These are phyloP conservation scores for Lagerstroemia speciosa DNA, from an alignment of 345 rosid genomes.

Conservation along the genomic window DNA sequence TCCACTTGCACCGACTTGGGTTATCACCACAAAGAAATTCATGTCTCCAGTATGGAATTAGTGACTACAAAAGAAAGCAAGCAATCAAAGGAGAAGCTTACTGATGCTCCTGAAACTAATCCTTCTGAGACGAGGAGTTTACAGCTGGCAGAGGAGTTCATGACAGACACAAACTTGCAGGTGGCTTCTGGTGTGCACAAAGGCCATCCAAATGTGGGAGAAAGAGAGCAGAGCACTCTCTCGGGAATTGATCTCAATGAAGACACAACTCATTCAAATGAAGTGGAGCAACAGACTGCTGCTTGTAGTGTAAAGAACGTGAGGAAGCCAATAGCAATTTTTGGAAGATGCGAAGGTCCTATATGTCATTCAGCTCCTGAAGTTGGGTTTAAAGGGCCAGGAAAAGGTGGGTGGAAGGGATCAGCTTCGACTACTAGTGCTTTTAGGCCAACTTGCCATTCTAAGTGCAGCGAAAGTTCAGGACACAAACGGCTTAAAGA, in stretches of 20 bases:
- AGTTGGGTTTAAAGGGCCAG: slow-evolving; percentile 2
- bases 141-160: neutral
- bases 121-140: neutral
- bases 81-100: neutral
- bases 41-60: neutral
- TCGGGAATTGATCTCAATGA: slow-evolving; percentile 1
- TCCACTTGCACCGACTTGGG: slow-evolving; percentile 1
- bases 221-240: neutral
- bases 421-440: slow-evolving; percentile 2
- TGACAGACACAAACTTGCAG: neutral
- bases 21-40: neutral
- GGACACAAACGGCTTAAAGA: neutral
- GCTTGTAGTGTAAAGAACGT: neutral
- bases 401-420: slow-evolving; percentile 4
- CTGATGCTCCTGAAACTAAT: neutral
- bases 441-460: neutral
- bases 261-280: neutral
- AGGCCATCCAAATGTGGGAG: neutral
- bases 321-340: neutral
- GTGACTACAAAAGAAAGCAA: neutral
- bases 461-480: neutral
- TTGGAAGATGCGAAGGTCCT: neutral
- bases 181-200: neutral
- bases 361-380: neutral
- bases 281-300: slow-evolving; percentile 1